Base-by-base conservation (phyloP, 495 filamentous ascomycete genomes). In the Tuber borchii region DNA sequence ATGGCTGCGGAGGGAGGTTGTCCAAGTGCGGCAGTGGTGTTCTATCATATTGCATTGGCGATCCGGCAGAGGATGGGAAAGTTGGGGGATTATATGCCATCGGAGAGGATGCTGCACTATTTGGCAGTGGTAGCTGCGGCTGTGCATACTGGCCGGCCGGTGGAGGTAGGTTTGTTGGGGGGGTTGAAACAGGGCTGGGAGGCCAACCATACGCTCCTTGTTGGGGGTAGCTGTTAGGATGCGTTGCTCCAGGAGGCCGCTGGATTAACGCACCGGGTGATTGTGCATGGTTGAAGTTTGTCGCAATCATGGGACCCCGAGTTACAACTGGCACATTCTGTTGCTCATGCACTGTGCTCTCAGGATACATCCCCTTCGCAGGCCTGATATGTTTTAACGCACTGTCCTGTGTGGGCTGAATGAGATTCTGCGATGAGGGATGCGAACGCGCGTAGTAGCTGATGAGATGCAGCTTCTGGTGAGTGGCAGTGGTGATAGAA, bases 391-490 rank as follows among this genome's bases (percentile, higher is more conserved):
- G 88, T 77, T 93, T 90, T 61, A 99, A 87, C n/a, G 86, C 83
- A 1, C 93, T 89, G 83, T 99, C 95, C 10, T 87, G 90, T 26
- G 91, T 90, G 2, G 95, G 95, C 79, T 93, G 91, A 79, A 88
- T 88, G 7, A 97, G 86, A 45, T 90, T 89, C 68, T 87, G 87
- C 9, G 89, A 87, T 39, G 88, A 88, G 1, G 91, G 88, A 79
- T 91, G 88, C 43, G 91, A 90, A 72, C 95, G 88, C n/a, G 93
- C 89, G 83, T 93, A 97, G 83, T 99, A 99, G 80, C 94, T 97
- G 83, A 99, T 99, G 56, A 99, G 87, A 83, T 99, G 95, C 8
- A 99, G 88, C 80, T 98, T 97, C 76, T 97, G 93, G 43, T 92
- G 92, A 34, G 87, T 88, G 12, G 92, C 91, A 3, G 95, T 98